phyloP scores from a whole-genome alignment of 2,329 filamentous ascomycete genomes.

The Fusarium sp. region DNA sequence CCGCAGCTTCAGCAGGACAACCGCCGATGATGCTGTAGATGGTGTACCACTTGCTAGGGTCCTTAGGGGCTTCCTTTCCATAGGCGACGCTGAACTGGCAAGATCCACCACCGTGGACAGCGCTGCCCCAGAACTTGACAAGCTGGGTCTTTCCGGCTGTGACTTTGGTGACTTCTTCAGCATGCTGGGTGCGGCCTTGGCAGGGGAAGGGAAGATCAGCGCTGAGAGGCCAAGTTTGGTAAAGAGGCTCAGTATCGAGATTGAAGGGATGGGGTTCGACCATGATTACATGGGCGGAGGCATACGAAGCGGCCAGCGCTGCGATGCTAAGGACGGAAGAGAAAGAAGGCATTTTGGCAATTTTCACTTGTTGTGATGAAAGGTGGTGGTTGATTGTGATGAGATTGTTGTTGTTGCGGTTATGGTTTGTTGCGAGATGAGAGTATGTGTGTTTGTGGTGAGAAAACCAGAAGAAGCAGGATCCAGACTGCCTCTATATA shows the following conservation, averaged over 20 bases:
- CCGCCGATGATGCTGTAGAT: slow-evolving; percentile 46
- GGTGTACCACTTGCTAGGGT: slow-evolving; percentile 36
- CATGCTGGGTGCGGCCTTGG: slow-evolving; percentile 36
- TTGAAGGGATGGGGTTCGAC: slow-evolving; percentile 48
- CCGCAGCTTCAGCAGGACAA: slow-evolving; percentile 41
- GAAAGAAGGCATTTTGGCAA: slow-evolving; percentile 8
- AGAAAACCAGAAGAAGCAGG: not conserved
- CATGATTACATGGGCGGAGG: slow-evolving; percentile 42
- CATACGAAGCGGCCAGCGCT: slow-evolving; percentile 7
- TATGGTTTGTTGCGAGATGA: not conserved
- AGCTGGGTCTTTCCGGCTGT: slow-evolving; percentile 38
- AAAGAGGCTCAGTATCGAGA: slow-evolving; percentile 41
- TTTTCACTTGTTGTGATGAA: not conserved
- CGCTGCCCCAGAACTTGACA: slow-evolving; percentile 47
- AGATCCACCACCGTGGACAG: slow-evolving; percentile 45
- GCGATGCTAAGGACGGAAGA: not conserved
- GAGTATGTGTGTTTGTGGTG: not conserved
- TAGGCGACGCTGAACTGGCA: slow-evolving; percentile 46
- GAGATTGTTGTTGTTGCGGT: not conserved
- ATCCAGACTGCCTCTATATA: not conserved
- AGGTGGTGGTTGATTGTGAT: not conserved
- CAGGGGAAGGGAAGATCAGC: slow-evolving; percentile 42
- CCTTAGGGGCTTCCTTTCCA: slow-evolving; percentile 35
- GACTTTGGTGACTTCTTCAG: slow-evolving; percentile 41
- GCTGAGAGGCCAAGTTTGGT: slow-evolving; percentile 39